Evolutionary conservation across 306 rosid species (phyloP).

Genomic region (Begonia fuchsioides): DNA sequence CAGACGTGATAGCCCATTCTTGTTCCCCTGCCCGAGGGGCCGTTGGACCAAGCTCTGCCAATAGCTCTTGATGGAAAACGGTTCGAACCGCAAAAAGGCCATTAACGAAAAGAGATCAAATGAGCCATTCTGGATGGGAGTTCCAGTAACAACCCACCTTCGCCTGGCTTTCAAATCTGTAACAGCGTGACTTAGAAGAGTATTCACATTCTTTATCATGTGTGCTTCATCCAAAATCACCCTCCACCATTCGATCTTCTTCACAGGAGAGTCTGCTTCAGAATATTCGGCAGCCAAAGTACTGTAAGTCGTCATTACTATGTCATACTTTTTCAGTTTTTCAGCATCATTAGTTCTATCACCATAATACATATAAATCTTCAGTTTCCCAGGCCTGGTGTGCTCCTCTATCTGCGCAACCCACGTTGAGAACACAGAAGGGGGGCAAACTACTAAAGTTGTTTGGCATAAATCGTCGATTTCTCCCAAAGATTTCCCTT

Average conservation of each 20-base stretch:
- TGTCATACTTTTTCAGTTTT: constrained; percentile 43
- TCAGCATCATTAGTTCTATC: constrained; percentile 35
- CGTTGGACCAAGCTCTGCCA: constrained; percentile 71
- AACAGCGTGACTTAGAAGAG: constrained; percentile 41
- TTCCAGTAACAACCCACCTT: constrained; percentile 83
- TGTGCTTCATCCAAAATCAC: constrained; percentile 79
- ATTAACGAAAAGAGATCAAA: constrained; percentile 65
- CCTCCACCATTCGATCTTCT: constrained; percentile 53
- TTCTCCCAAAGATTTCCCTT: constrained; percentile 9
- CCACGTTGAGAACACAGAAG: constrained; percentile 70
- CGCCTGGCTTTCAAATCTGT: constrained; percentile 28
- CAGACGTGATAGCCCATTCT: constrained; percentile 39
- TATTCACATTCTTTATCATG: constrained; percentile 40
- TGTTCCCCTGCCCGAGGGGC: constrained; percentile 34
- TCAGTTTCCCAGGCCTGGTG: constrained; percentile 33
- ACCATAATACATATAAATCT: constrained; percentile 55
- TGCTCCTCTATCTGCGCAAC: constrained; percentile 47
- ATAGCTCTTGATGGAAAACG: constrained; percentile 46
- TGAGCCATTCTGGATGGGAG: constrained; percentile 62
- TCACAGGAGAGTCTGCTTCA: constrained; percentile 14
- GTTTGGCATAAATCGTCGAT: constrained; percentile 14
- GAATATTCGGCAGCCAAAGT: constrained; percentile 30
- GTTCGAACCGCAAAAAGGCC: constrained; percentile 60
- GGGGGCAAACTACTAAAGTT: constrained; percentile 68
- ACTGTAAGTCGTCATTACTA: constrained; percentile 65